These are phyloP conservation scores for Porogramme epimiltina DNA, from an alignment of 1,284 basidiomycete genomes.

Conservation along the genomic window DNA sequence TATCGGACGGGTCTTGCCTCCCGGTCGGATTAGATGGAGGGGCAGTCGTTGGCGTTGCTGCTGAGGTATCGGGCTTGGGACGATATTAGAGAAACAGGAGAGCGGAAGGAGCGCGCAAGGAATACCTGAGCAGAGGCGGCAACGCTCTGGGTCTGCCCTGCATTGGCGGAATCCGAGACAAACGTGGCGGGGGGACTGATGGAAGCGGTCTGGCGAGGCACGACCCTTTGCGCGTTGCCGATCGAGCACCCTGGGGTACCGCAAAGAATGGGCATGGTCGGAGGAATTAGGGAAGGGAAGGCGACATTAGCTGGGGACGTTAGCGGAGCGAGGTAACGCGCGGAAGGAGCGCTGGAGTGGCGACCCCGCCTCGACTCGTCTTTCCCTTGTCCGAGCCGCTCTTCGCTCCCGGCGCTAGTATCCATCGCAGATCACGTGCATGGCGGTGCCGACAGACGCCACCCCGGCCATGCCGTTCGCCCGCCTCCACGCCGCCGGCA, in stretches of 20 bases:
- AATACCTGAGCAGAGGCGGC: not conserved
- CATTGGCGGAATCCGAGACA: not conserved
- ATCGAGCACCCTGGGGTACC: not conserved
- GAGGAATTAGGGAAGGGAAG: not conserved
- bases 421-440: too few species aligned
- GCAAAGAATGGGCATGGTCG: not conserved
- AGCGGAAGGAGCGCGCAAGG: not conserved
- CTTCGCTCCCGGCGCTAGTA: too few species aligned
- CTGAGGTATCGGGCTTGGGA: not conserved
- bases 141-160: not conserved
- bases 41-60: not conserved
- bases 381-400: too few species aligned
- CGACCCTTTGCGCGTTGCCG: constrained; percentile 3
- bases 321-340: not conserved
- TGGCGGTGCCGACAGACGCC: too few species aligned
- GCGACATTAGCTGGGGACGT: too few species aligned
- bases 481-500: too few species aligned
- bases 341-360: not conserved
- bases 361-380: too few species aligned
- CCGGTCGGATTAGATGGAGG: constrained; percentile 6
- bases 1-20: not conserved
- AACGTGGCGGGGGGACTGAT: constrained; percentile 11
- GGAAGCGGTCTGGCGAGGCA: constrained; percentile 14
- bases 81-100: not conserved
- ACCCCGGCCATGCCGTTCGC: too few species aligned